Base-by-base conservation (phyloP, 495 filamentous ascomycete species). In the Penicillium crystallinum region DNA sequence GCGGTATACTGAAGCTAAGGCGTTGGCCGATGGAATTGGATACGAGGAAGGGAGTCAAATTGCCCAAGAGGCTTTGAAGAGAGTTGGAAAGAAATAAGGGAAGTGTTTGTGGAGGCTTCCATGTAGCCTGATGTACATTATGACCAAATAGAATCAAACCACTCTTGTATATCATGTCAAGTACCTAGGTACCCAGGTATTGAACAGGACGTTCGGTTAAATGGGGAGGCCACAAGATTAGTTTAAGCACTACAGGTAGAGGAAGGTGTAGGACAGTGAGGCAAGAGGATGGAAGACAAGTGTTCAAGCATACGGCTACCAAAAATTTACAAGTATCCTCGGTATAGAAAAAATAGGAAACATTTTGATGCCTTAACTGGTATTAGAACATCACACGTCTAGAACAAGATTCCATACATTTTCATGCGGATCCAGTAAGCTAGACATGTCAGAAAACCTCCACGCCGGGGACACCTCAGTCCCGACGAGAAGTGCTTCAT, bases 41-140 rank as follows among this genome's bases (percentile, higher is more conserved):
- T 86, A 86, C 57, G 68, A 78, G 6, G 81, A 87, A 25, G 89
- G 88, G 4, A 65, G 84, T 6, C 61, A 60, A 25, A 80, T 81
- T 66, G 81, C 85, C 0, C 72, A 83, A 19, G 55, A 44, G 34
- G 63, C 63, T 0, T 54, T 72, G 53, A 75, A 70, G 60, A 78
- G 78, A 59, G 36, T 86, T 35, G 46, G 42, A 9, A 66, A 64
- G 49, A 65, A 62, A 54, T 66, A 52, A 52, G 48, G 41, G 34
- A 12, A 19, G 35, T 19, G 33, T 27, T 7, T 12, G 29, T 22
- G 19, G 14, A 25, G 38, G 38, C 37, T 9, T 30, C 23, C 25
- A 25, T 34, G 18, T 34, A 25, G 38, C 47, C 36, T 49, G 31
- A 21, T 62, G 56, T 62, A 63, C 41, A 62, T 58, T 58, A 63